Evolutionary conservation across 2,329 filamentous ascomycete species (phyloP).

Genomic region (Botrytis galanthina): DNA sequence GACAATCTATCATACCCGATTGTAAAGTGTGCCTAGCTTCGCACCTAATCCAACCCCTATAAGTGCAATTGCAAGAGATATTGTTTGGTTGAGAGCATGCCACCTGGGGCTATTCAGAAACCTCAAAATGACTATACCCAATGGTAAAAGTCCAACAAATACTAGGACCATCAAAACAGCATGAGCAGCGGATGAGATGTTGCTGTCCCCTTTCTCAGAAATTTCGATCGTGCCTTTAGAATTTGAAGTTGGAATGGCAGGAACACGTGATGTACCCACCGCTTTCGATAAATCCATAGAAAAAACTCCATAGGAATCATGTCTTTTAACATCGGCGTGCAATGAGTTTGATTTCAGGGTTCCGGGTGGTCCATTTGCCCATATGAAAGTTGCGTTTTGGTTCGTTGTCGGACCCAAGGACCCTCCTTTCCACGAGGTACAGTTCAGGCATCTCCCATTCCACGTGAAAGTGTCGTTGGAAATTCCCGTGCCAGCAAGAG

Average conservation of each 20-base stretch:
- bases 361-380: constrained; percentile 52
- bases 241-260: constrained; percentile 38
- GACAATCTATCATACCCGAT: constrained; percentile 49
- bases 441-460: constrained; percentile 53
- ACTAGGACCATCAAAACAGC: constrained; percentile 53
- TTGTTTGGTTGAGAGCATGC: constrained; percentile 54
- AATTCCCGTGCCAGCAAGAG: constrained; percentile 50
- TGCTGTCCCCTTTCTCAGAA: constrained; percentile 36
- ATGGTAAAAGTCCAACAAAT: constrained; percentile 55
- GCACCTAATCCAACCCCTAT: constrained; percentile 53
- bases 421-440: constrained; percentile 50
- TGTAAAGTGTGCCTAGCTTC: constrained; percentile 48
- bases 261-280: constrained; percentile 45
- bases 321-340: constrained; percentile 49
- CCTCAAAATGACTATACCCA: constrained; percentile 54
- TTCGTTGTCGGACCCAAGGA: constrained; percentile 49
- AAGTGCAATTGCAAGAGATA: constrained; percentile 50
- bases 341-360: constrained; percentile 44
- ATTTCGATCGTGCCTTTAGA: constrained; percentile 43
- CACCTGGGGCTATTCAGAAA: constrained; percentile 51
- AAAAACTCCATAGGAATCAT: constrained; percentile 54
- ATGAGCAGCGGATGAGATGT: constrained; percentile 38
- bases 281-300: constrained; percentile 54
- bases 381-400: constrained; percentile 51
- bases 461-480: constrained; percentile 45